A percentile compares a stretch with the other conserved stretches of the same genome.
Conservation (phyloP, 1,284 basidiomycete species). For the Agroathelia rolfsii region DNA sequence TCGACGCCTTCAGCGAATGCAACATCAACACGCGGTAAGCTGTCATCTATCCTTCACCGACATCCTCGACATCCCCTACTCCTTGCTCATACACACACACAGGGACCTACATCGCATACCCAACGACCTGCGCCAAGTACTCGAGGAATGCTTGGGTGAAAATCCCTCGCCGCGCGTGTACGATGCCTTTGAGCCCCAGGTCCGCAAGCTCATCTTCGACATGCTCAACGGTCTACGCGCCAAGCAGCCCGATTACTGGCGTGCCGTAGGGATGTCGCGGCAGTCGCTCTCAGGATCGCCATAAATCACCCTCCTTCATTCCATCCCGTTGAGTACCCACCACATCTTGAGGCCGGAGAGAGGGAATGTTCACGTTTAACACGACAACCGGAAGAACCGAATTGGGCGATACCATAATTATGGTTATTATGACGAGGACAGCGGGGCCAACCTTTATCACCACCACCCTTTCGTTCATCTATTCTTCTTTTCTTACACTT, state of each 20-base stretch:
- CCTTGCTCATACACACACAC: conserved; percentile 7
- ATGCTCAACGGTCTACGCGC: conserved; percentile 77
- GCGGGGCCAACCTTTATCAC: no score
- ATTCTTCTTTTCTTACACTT: no score
- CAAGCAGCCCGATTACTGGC: conserved; percentile 74
- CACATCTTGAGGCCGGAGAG: no score
- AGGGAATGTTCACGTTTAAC: no score
- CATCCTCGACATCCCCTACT: conserved; percentile 3
- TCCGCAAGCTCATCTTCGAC: conserved; percentile 72
- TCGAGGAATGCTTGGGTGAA: conserved; percentile 84
- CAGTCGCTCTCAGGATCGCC: no score
- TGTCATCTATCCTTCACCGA: conserved; percentile 17
- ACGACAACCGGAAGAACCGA: no score
- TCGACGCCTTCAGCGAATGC: conserved; percentile 70
- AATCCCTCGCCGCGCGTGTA: conserved; percentile 67
- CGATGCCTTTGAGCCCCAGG: conserved; percentile 68
- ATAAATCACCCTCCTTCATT: no score
- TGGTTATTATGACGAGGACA: no score
- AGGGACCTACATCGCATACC: conserved; percentile 84
- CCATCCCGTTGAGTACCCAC: no score
- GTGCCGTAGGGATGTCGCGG: no score
- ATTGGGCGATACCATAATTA: no score
- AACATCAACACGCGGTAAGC: conserved; percentile 80
- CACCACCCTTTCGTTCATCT: no score
- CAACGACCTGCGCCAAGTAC: conserved; percentile 66